phyloP scores from a whole-genome alignment of 2,329 filamentous ascomycete species.

The Fusarium miscanthi region DNA sequence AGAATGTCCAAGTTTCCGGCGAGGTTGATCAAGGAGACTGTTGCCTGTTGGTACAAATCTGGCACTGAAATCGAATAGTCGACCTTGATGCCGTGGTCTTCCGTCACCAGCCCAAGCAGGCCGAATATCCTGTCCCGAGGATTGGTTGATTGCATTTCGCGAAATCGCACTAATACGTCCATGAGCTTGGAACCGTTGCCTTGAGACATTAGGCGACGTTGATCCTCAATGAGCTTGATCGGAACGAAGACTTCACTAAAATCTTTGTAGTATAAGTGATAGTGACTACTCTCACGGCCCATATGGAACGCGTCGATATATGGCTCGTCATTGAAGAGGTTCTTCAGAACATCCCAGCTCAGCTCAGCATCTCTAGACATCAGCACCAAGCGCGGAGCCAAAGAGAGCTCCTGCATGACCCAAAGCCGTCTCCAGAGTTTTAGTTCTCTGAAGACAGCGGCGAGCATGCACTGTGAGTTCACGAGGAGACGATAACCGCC shows the following conservation, averaged over 20 bases:
- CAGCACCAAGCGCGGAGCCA: neutral
- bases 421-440: conserved; percentile 12
- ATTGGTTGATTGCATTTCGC: neutral
- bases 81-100: conserved; percentile 13
- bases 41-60: neutral
- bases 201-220: neutral
- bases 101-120: conserved; percentile 8
- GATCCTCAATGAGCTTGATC: conserved; percentile 22
- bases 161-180: conserved; percentile 16
- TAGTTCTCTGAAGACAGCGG: neutral
- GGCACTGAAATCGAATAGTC: conserved; percentile 8
- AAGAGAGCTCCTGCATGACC: conserved; percentile 30
- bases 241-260: conserved; percentile 1
- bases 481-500: accelerated
- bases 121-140: conserved; percentile 20
- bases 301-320: conserved; percentile 28
- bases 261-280: accelerated
- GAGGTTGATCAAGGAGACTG: conserved; percentile 8
- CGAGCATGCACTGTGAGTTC: accelerated
- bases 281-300: neutral
- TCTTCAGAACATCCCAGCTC: neutral
- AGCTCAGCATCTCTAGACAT: conserved; percentile 10
- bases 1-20: conserved; percentile 12
- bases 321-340: conserved; percentile 15
- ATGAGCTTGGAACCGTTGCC: neutral